Evolutionary conservation across 495 filamentous ascomycete genomes (phyloP), one percentile per base, ranked within the genome.

Genomic region (Xylaria venustula): DNA sequence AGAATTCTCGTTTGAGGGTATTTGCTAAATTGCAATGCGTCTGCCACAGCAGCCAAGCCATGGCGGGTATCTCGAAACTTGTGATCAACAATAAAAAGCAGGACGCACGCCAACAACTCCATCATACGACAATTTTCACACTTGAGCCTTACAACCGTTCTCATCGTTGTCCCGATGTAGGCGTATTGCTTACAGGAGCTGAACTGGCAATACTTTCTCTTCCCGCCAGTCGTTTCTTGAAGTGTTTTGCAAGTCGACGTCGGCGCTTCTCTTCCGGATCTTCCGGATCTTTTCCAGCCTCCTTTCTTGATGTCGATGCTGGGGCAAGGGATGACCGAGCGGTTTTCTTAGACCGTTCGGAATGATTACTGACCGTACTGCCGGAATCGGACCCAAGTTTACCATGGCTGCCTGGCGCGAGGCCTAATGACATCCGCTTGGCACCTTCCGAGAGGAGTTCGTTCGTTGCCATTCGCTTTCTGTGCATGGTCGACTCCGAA

Each of bases 181-280:
- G 66, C 12, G 61, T 66, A 26, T 61, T 65, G 19, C 22, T 61
- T 4, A 57, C 28, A 32, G 64, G 64, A 7, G 62, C 57, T 28
- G 64, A 63, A 23, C 67, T 68, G 7, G 63, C 30, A 34, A 68
- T 64, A 12, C 57, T 57, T 2, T 69, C 61, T 26, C 44, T 66
- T 19, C 54, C 42, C 15, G 51, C 20, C 25, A 49, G 34, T 25
- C 41, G 47, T 28, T 61, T 63, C 36, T 64, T 58, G 14, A 64
- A 30, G 30, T 57, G 62, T 47, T 61, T 65, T 9, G 8, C 47
- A 4, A 63, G 62, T 14, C 28, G 34, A 23, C 40, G 58, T 26
- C 28, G 20, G 37, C 44, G 60, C 28, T 54, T 70, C 48, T 61
- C 61, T 47, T 62, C 30, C 20, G 54, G 54, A 14, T 68, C 58